phyloP scores from a whole-genome alignment of 2,329 filamentous ascomycete species.

The Cryphonectria carpinicola region DNA sequence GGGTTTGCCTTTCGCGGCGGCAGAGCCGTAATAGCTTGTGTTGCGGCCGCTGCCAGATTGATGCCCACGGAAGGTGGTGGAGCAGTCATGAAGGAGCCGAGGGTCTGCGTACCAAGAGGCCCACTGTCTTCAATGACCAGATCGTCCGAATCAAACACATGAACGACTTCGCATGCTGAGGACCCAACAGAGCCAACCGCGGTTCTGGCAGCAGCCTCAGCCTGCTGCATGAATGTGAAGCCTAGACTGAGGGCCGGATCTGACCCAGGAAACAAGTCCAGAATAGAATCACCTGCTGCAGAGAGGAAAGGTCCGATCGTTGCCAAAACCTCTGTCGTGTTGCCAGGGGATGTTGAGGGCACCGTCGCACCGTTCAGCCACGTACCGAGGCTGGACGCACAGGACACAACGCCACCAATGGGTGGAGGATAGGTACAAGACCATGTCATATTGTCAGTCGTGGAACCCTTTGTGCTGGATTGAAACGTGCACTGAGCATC shows the following conservation, averaged over 20 bases:
- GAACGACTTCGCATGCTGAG: constrained; percentile 31
- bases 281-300: constrained; percentile 26
- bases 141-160: constrained; percentile 31
- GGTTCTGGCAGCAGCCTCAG: constrained; percentile 28
- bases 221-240: constrained; percentile 29
- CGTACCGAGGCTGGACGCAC: constrained; percentile 28
- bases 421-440: constrained; percentile 32
- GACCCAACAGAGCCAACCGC: constrained; percentile 30
- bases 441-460: constrained; percentile 31
- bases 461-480: constrained; percentile 12
- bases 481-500: constrained; percentile 29
- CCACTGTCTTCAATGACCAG: constrained; percentile 31
- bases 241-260: constrained; percentile 28
- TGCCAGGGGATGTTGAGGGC: constrained; percentile 15
- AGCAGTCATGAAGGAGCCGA: constrained; percentile 31
- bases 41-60: constrained; percentile 27
- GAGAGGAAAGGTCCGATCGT: constrained; percentile 30
- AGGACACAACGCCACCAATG: constrained; percentile 30
- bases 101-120: constrained; percentile 28
- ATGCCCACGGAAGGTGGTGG: constrained; percentile 29
- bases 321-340: constrained; percentile 28
- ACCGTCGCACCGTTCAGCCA: constrained; percentile 29
- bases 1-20: constrained; percentile 28
- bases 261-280: constrained; percentile 30
- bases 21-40: constrained; percentile 17